Percentiles rank a stretch among this genome's conserved stretches.
Conservation (phyloP, 176 grass and related monocot genomes). For the Triticum turgidum region DNA sequence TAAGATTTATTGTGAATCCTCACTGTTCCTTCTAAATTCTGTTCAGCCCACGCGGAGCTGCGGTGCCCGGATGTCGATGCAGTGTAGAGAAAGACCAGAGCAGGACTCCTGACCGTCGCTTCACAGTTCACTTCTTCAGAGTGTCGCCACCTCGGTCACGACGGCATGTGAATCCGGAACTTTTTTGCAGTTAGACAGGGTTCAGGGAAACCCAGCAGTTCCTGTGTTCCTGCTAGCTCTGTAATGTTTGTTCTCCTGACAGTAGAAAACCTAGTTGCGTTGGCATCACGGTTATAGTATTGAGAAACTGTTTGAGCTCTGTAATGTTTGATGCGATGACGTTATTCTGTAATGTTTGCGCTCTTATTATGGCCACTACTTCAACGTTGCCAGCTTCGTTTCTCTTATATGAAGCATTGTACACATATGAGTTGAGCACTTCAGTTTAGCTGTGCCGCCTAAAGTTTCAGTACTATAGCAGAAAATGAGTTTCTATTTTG, state of each 20-base stretch:
- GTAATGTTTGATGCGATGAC: not conserved
- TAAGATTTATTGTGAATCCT: not conserved
- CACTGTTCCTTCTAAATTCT: not conserved
- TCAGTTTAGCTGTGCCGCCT: not conserved
- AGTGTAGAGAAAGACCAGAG: not conserved
- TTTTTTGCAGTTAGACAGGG: not conserved
- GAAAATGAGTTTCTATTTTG: too few relatives aligned
- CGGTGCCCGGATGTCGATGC: not conserved
- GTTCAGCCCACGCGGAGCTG: not conserved
- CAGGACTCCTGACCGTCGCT: not conserved
- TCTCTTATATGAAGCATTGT: too few relatives aligned
- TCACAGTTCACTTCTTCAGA: not conserved
- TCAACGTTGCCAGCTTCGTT: not conserved
- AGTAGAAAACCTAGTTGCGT: too few relatives aligned
- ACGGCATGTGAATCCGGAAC: not conserved
- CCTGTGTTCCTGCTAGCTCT: not conserved
- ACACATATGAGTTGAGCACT: not conserved
- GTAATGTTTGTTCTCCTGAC: too few relatives aligned
- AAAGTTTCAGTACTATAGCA: not conserved
- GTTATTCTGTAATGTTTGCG: not conserved
- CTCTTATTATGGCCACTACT: not conserved
- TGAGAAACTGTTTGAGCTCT: not conserved
- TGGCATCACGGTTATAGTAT: not conserved
- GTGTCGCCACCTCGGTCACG: not conserved
- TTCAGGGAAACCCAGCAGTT: not conserved